phyloP scores from a whole-genome alignment of 2,329 filamentous ascomycete species.

The Hypoxylon sp. region DNA sequence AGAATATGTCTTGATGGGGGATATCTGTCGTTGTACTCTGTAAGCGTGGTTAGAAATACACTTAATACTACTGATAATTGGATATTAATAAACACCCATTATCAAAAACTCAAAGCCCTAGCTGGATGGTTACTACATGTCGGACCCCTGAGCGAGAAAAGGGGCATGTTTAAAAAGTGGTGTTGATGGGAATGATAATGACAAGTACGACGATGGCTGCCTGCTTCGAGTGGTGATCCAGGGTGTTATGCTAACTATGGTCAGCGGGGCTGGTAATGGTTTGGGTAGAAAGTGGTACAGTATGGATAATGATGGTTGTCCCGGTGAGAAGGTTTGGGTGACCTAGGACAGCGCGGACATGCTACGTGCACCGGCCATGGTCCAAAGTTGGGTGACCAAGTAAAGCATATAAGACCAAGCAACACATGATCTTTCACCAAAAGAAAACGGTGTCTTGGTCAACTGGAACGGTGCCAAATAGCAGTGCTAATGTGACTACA shows the following conservation, averaged over 20 bases:
- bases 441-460: constrained; percentile 20
- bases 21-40: constrained; percentile 1
- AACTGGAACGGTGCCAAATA: not conserved
- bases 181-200: not conserved
- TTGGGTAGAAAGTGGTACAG: not conserved
- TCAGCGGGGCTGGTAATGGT: not conserved
- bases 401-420: constrained; percentile 7
- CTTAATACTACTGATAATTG: constrained; percentile 15
- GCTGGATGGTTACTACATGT: not conserved
- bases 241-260: not conserved
- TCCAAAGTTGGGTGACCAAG: not conserved
- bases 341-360: not conserved
- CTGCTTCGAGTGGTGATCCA: not conserved
- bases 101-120: not conserved
- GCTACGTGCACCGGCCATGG: not conserved
- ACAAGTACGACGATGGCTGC: not conserved
- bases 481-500: not conserved
- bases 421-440: not conserved
- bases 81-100: constrained; percentile 22
- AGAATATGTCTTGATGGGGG: not conserved
- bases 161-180: not conserved
- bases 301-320: not conserved
- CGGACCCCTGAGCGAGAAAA: not conserved
- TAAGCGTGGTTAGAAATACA: constrained; percentile 3
- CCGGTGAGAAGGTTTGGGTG: not conserved